Conservation (phyloP, 495 filamentous ascomycete genomes). For the Annulohypoxylon bovei region DNA sequence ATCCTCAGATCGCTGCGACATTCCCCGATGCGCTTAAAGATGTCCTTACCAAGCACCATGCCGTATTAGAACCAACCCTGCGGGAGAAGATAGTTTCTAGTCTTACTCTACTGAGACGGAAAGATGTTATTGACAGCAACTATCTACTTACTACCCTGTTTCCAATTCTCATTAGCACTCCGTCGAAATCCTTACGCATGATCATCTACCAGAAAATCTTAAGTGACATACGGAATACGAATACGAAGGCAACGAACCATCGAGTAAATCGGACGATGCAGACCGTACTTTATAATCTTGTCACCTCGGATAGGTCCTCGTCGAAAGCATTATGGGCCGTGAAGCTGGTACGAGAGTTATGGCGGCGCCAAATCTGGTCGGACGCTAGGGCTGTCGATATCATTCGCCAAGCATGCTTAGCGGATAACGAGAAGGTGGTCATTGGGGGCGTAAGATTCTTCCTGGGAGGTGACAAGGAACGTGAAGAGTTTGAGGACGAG, state of each 20-base stretch:
- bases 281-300: constrained; percentile 88
- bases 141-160: constrained; percentile 87
- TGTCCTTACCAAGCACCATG: constrained; percentile 83
- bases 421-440: constrained; percentile 89
- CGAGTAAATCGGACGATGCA: constrained; percentile 91
- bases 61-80: constrained; percentile 78
- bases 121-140: constrained; percentile 88
- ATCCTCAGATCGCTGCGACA: constrained; percentile 76
- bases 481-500: constrained; percentile 90
- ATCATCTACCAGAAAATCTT: constrained; percentile 91
- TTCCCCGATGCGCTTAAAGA: constrained; percentile 85
- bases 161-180: constrained; percentile 86
- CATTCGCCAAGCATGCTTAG: constrained; percentile 88
- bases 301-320: constrained; percentile 83
- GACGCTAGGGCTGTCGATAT: constrained; percentile 89
- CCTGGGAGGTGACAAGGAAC: constrained; percentile 83
- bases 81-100: constrained; percentile 95
- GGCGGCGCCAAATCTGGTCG: constrained; percentile 89
- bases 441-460: constrained; percentile 91
- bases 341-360: constrained; percentile 85
- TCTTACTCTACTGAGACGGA: constrained; percentile 85
- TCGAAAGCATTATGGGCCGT: constrained; percentile 94
- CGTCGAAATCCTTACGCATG: constrained; percentile 84
- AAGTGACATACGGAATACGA: constrained; percentile 85
- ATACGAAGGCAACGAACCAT: constrained; percentile 87